Evolutionary conservation across 495 filamentous ascomycete genomes (phyloP).

Genomic region (Penicillium tannophilum): DNA sequence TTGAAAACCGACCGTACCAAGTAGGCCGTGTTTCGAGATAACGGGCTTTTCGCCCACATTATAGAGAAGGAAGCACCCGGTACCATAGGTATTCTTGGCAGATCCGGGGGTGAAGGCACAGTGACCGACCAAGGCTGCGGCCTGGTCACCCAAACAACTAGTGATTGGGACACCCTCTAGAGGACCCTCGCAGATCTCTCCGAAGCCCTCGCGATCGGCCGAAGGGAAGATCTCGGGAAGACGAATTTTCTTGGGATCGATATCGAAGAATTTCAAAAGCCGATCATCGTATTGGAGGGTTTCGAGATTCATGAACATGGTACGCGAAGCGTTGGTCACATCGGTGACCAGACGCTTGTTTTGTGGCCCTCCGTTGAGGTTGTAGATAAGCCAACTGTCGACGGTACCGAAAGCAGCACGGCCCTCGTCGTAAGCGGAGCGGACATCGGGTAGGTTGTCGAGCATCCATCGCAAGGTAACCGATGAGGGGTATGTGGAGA

Average conservation of each 20-base stretch:
- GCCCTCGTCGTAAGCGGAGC: slow-evolving; percentile 75
- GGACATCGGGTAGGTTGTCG: slow-evolving; percentile 69
- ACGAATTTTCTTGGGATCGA: slow-evolving; percentile 72
- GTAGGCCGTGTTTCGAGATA: slow-evolving; percentile 83
- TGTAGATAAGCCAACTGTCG: slow-evolving; percentile 89
- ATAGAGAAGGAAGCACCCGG: slow-evolving; percentile 92
- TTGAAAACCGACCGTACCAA: slow-evolving; percentile 88
- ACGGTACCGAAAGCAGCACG: slow-evolving; percentile 90
- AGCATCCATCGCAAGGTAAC: slow-evolving; percentile 89
- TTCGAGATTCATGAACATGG: slow-evolving; percentile 95
- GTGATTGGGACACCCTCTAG: slow-evolving; percentile 79
- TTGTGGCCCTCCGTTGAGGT: slow-evolving; percentile 80
- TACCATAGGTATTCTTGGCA: slow-evolving; percentile 97
- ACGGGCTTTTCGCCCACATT: slow-evolving; percentile 91
- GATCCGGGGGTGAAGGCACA: slow-evolving; percentile 83
- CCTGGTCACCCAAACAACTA: slow-evolving; percentile 91
- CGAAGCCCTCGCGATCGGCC: slow-evolving; percentile 76
- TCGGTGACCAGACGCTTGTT: slow-evolving; percentile 80
- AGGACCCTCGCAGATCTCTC: slow-evolving; percentile 63
- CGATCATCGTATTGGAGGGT: slow-evolving; percentile 84
- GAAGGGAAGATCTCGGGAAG: slow-evolving; percentile 88
- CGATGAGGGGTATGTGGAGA: slow-evolving; percentile 93
- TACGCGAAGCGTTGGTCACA: slow-evolving; percentile 88
- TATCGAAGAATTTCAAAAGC: slow-evolving; percentile 79
- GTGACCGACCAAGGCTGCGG: slow-evolving; percentile 88